Base-by-base conservation (phyloP, 495 filamentous ascomycete species). In the Penicillium longicatenatum region DNA sequence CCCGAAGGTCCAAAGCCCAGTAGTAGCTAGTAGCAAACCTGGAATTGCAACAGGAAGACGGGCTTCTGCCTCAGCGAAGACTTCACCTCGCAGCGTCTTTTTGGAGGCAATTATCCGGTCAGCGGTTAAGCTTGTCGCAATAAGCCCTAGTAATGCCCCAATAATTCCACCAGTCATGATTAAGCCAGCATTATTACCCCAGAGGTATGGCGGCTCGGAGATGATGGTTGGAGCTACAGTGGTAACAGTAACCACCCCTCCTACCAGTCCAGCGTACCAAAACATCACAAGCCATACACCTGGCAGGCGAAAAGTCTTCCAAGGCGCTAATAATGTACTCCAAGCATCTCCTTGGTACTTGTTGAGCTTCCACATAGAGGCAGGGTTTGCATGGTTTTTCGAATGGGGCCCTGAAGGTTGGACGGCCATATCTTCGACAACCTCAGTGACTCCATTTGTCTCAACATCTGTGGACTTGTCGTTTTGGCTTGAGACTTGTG, bases 1-100 rank as follows among this genome's bases (percentile, higher is more conserved):
- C 2, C 59, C 59, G 22, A 62, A 62, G 10, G 49, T 53, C 59
- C 59, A 62, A 6, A 62, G 55, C 2, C 59, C 60, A 31, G 52
- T 49, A 42, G 60, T 63, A 2, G 60, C 60, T 3, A 63, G 60
- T 20, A 63, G 31, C 20, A 63, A 43, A 6, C 60, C 60, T 5
- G 60, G 60, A 16, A 63, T 44, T 31, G 60, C 60, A 45, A 63
- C 52, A 1, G 56, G 60, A 14, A 63, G 43, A 20, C 60, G 56
- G 1, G 7, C 31, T 54, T 63, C 60, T 10, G 60, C 54, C 47
- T 63, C 60, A 21, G 50, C 47, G 21, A 47, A 39, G 46, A 35
- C 35, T 54, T 53, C 2, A 46, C 52, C 31, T 59, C 29, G 47
- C 19, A 59, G 21, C 16, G 45, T 52, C 11, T 52, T 59, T 42